These are phyloP conservation scores for Wickerhamiella azymoides DNA, from an alignment of 805 yeast species.

Conservation along the genomic window DNA sequence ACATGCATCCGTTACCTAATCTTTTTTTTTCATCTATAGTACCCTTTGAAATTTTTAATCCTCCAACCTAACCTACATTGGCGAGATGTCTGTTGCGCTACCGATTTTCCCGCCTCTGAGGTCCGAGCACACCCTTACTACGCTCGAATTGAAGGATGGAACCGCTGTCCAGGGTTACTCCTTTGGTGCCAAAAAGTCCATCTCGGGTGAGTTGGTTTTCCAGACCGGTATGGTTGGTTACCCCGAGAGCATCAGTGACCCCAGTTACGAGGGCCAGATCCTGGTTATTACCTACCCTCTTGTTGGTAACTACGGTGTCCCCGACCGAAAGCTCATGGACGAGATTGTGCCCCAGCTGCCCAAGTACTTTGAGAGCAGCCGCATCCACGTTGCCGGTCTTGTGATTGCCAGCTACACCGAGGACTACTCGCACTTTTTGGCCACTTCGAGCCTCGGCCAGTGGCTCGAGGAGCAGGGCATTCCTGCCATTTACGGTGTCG, in stretches of 20 bases:
- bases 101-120: conserved; percentile 89
- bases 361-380: conserved; percentile 81
- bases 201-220: conserved; percentile 96
- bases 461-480: conserved; percentile 88
- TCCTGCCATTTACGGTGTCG: conserved; percentile 97
- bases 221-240: conserved; percentile 99
- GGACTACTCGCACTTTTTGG: conserved; percentile 86
- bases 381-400: conserved; percentile 91
- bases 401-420: conserved; percentile 96
- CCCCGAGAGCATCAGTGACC: conserved; percentile 96
- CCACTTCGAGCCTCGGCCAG: conserved; percentile 77
- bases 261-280: conserved; percentile 96
- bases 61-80: conserved; percentile 5
- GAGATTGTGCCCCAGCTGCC: conserved; percentile 67
- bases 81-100: conserved; percentile 30
- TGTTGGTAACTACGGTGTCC: conserved; percentile 98
- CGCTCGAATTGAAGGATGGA: conserved; percentile 83
- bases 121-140: conserved; percentile 65
- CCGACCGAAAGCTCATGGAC: conserved; percentile 66
- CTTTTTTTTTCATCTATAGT: conserved; percentile 7
- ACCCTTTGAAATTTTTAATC: not conserved
- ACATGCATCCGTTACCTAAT: not conserved
- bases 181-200: conserved; percentile 79
- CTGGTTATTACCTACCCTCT: conserved; percentile 90
- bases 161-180: conserved; percentile 84